A percentile compares a stretch with the other conserved stretches of the same genome.
These are phyloP conservation scores for Phytomonas francai DNA, from an alignment of 208 protist genomes.

Conservation along the genomic window DNA sequence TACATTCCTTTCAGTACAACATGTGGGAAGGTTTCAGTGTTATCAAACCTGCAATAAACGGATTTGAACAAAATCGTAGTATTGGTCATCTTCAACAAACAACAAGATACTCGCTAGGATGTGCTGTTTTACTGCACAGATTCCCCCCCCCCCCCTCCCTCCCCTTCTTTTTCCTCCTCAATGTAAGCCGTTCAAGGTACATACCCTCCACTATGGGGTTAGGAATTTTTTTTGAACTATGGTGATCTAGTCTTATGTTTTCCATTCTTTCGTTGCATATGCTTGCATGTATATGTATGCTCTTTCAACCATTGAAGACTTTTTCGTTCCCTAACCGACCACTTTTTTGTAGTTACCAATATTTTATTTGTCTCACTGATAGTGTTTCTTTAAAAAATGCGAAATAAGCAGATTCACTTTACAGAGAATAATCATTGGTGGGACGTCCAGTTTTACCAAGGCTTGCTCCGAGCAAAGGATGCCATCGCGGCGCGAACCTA, in stretches of 20 bases:
- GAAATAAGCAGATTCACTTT: conserved; percentile 21
- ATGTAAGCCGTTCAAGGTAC: background rate
- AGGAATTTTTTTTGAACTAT: background rate
- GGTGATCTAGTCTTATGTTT: background rate
- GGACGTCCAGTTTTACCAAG: conserved; percentile 57
- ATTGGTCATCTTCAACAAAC: no score
- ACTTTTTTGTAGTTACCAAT: background rate
- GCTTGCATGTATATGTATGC: background rate
- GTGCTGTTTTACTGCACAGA: background rate
- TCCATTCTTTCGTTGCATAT: background rate
- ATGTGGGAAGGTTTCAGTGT: background rate
- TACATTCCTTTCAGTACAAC: background rate
- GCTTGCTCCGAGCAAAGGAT: conserved; percentile 55
- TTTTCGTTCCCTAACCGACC: background rate
- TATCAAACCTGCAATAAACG: background rate
- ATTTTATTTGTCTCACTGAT: background rate
- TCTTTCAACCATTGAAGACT: background rate
- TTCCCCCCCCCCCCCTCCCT: background rate
- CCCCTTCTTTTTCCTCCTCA: no score
- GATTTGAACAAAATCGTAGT: background rate
- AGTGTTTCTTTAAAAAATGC: background rate
- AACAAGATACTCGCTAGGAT: no score
- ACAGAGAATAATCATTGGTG: conserved; percentile 33
- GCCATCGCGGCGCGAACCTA: conserved; percentile 30
- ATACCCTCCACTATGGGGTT: background rate